Conservation (phyloP, 345 rosid species). For the Geranium rotundifolium region DNA sequence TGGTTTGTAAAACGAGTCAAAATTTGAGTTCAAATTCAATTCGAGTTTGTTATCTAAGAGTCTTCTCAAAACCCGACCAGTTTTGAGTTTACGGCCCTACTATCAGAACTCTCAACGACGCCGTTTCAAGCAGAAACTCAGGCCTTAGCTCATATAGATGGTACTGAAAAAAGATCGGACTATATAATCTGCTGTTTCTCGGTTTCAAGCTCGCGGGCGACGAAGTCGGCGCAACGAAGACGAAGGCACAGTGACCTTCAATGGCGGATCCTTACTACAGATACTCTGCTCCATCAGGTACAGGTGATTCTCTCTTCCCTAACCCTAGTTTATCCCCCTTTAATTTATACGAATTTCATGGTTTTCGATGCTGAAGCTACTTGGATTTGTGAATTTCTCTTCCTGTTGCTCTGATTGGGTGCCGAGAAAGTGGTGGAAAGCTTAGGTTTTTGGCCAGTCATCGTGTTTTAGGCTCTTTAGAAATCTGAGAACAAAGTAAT, state of each 20-base stretch:
- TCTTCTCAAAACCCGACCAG: too few species aligned
- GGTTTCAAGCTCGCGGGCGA: not conserved
- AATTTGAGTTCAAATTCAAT: too few species aligned
- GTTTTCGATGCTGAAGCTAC: not conserved
- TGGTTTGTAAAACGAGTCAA: too few species aligned
- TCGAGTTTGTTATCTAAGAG: too few species aligned
- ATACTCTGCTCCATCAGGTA: conserved; percentile 19
- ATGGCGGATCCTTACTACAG: conserved; percentile 29
- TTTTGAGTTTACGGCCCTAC: too few species aligned
- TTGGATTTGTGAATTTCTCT: not conserved
- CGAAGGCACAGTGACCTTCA: not conserved
- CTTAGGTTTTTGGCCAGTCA: not conserved
- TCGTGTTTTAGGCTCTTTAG: too few species aligned
- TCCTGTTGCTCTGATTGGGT: not conserved
- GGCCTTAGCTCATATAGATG: too few species aligned
- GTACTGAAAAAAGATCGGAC: too few species aligned
- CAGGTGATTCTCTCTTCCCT: conserved; percentile 13
- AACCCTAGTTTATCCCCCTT: not conserved
- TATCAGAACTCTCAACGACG: too few species aligned
- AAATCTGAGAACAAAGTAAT: too few species aligned
- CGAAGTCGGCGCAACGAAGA: not conserved
- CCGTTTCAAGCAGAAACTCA: too few species aligned
- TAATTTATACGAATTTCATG: not conserved
- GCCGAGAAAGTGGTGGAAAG: not conserved
- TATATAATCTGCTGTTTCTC: not conserved